Evolutionary conservation across 2,329 filamentous ascomycete species (phyloP).

Genomic region (Botrytis medusae): DNA sequence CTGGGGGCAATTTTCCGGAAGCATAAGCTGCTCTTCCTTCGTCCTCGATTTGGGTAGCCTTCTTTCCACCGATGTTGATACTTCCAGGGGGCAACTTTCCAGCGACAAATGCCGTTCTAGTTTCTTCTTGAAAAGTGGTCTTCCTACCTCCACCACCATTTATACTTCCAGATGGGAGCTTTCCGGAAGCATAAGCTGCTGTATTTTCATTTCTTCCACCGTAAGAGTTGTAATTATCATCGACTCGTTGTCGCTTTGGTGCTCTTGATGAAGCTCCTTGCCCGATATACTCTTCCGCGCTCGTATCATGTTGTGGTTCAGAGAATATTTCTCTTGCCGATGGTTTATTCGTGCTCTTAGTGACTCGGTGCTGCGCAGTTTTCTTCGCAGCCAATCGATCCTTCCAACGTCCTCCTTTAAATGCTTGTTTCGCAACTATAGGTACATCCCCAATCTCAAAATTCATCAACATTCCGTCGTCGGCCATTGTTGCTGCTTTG

Average conservation of each 20-base stretch:
- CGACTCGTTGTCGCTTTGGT: conserved; percentile 49
- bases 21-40: conserved; percentile 29
- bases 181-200: conserved; percentile 39
- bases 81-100: conserved; percentile 42
- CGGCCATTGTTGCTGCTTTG: conserved; percentile 63
- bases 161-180: conserved; percentile 42
- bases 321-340: conserved; percentile 36
- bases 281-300: conserved; percentile 39
- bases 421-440: conserved; percentile 59
- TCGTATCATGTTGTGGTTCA: conserved; percentile 31
- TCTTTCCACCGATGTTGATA: conserved; percentile 33
- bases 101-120: conserved; percentile 31
- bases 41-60: conserved; percentile 27
- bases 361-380: conserved; percentile 54
- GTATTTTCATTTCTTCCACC: conserved; percentile 28
- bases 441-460: conserved; percentile 75
- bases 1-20: conserved; percentile 41
- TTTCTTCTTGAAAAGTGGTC: conserved; percentile 25
- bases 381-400: conserved; percentile 82
- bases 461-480: conserved; percentile 93
- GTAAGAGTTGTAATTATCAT: conserved; percentile 26
- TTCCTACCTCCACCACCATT: conserved; percentile 24
- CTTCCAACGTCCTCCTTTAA: conserved; percentile 92
- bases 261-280: conserved; percentile 31
- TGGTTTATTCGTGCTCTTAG: conserved; percentile 31